Evolutionary conservation across 2,329 filamentous ascomycete species (phyloP).

Genomic region (Trichoderma sp.): DNA sequence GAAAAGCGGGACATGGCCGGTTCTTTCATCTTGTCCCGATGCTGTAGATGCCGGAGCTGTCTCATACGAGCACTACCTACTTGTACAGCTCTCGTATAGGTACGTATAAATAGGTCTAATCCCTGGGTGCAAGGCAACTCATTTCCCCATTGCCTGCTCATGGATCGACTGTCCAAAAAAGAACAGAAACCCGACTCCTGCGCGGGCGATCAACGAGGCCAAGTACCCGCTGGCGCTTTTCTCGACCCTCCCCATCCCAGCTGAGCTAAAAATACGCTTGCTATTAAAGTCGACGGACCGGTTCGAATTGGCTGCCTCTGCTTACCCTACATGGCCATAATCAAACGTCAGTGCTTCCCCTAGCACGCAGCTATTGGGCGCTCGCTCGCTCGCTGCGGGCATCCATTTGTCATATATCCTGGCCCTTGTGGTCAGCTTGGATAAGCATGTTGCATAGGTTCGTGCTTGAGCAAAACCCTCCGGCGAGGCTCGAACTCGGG

Average conservation of each 20-base stretch:
- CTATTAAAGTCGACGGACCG: background rate
- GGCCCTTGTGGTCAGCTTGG: background rate
- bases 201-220: background rate
- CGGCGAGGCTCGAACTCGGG: background rate
- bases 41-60: background rate
- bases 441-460: slow-evolving; percentile 19
- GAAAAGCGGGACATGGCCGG: background rate
- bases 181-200: background rate
- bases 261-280: background rate
- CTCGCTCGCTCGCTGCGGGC: background rate
- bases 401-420: background rate
- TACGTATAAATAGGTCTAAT: background rate
- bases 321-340: slow-evolving; percentile 2
- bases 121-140: background rate
- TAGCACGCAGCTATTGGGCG: background rate
- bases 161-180: background rate
- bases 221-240: background rate
- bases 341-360: background rate
- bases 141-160: background rate
- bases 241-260: background rate
- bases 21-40: background rate
- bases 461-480: slow-evolving; percentile 3
- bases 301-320: background rate
- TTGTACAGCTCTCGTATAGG: background rate
- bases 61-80: background rate